Percentiles rank a stretch among this genome's conserved stretches.
Conservation (phyloP, 176 grass and related monocot species). For the Tuctoria greenei region DNA sequence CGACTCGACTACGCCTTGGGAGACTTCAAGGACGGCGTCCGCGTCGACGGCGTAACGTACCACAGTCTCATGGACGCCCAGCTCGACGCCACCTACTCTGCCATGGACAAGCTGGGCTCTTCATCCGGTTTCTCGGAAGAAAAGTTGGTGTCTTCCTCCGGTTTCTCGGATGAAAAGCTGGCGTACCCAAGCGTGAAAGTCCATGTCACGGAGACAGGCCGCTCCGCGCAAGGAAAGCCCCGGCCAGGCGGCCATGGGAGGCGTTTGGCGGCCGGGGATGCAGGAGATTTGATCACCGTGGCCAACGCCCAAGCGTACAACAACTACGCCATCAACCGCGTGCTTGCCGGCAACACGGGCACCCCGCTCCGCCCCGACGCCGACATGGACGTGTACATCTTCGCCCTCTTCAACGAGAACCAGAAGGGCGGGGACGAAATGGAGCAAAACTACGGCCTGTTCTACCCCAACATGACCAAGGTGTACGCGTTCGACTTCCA, state of each 20-base stretch:
- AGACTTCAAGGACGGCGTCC: constrained; percentile 31
- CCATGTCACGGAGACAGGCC: constrained; percentile 45
- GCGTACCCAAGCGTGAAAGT: constrained; percentile 3
- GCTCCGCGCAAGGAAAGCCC: constrained; percentile 26
- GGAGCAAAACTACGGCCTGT: constrained; percentile 66
- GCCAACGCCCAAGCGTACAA: constrained; percentile 49
- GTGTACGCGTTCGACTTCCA: constrained; percentile 48
- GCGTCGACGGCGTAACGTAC: constrained; percentile 28
- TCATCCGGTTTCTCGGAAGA: background rate
- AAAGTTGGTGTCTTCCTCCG: background rate
- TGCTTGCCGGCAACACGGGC: constrained; percentile 47
- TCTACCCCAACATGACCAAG: constrained; percentile 51
- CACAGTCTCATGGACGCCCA: constrained; percentile 63
- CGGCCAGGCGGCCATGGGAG: background rate
- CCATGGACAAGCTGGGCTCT: constrained; percentile 34
- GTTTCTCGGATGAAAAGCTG: too few relatives aligned
- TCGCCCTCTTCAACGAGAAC: constrained; percentile 75
- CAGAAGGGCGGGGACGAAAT: constrained; percentile 38
- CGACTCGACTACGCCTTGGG: constrained; percentile 44
- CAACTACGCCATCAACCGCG: constrained; percentile 48
- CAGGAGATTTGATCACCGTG: background rate
- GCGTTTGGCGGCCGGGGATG: background rate
- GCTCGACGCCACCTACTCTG: constrained; percentile 54
- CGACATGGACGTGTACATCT: constrained; percentile 62
- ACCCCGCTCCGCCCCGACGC: constrained; percentile 43